Evolutionary conservation across 2,329 filamentous ascomycete genomes (phyloP).

Genomic region (Colletotrichum plurivorum): DNA sequence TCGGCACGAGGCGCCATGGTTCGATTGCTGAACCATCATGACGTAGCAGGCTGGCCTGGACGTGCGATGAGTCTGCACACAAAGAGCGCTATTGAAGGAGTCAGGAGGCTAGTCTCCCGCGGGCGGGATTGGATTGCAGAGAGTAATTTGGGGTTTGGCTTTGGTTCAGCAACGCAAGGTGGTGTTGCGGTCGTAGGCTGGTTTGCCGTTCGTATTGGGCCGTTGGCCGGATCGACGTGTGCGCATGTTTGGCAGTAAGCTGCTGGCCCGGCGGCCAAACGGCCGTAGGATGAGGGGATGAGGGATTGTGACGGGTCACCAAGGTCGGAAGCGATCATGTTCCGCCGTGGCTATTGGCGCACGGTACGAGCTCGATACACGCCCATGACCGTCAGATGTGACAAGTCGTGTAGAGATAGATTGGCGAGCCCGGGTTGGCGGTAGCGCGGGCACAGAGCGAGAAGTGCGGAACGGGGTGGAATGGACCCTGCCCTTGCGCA

Average conservation of each 20-base stretch:
- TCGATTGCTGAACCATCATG: constrained; percentile 35
- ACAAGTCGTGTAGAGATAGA: constrained; percentile 23
- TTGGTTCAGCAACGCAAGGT: constrained; percentile 23
- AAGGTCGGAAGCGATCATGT: constrained; percentile 5
- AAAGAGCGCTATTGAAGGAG: constrained; percentile 26
- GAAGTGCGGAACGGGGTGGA: constrained; percentile 12
- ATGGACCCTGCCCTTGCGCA: constrained; percentile 31
- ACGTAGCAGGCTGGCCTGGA: constrained; percentile 33
- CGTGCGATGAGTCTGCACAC: constrained; percentile 20
- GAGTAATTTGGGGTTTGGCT: constrained; percentile 21
- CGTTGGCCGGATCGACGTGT: constrained; percentile 9
- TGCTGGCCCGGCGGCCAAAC: constrained; percentile 2
- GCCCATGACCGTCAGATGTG: constrained; percentile 19
- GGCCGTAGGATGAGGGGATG: constrained; percentile 17
- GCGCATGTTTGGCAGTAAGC: constrained; percentile 25
- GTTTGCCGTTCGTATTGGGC: constrained; percentile 25
- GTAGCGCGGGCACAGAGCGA: constrained; percentile 24
- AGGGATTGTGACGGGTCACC: constrained; percentile 15
- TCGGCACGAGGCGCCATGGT: constrained; percentile 33
- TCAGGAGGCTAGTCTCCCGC: constrained; percentile 19
- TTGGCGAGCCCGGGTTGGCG: constrained; percentile 35
- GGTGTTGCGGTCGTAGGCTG: constrained; percentile 12
- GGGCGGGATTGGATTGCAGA: constrained; percentile 2
- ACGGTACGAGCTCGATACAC: constrained; percentile 31
- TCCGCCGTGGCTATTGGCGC: constrained; percentile 18